Evolutionary conservation across 441 rosid genomes (phyloP).

Genomic region (Mallotus japonicus): DNA sequence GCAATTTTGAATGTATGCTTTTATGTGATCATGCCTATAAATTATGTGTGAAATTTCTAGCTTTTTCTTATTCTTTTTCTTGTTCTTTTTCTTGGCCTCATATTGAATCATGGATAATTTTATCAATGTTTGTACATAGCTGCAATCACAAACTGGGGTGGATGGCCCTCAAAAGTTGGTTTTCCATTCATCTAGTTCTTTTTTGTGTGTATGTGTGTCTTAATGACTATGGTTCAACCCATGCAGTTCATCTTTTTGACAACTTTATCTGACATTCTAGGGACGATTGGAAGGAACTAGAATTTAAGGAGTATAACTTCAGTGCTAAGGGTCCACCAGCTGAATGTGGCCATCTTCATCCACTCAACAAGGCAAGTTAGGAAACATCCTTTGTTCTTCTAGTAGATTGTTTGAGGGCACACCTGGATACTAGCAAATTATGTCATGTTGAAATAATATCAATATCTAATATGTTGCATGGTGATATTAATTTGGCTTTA

Average conservation of each 20-base stretch:
- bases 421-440: not conserved
- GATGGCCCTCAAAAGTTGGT: not conserved
- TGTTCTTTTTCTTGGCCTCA: not conserved
- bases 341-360: slow-evolving; percentile 93
- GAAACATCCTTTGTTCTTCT: not conserved
- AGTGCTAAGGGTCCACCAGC: slow-evolving; percentile 82
- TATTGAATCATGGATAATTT: not conserved
- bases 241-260: not conserved
- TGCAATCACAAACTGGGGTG: not conserved
- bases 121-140: not conserved
- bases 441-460: not conserved
- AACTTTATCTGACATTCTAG: slow-evolving; percentile 37
- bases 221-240: not conserved
- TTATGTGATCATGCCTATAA: not conserved
- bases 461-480: not conserved
- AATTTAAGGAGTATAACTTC: slow-evolving; percentile 90
- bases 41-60: slow-evolving; percentile 4
- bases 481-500: not conserved
- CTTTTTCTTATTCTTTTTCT: too few relatives aligned
- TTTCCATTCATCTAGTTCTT: not conserved
- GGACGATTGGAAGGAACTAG: slow-evolving; percentile 86
- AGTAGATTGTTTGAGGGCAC: not conserved
- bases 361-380: slow-evolving; percentile 70
- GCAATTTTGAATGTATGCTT: not conserved
- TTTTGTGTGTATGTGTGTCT: not conserved